Conservation (phyloP, 495 filamentous ascomycete species). For the Penicillium tannophilum region DNA sequence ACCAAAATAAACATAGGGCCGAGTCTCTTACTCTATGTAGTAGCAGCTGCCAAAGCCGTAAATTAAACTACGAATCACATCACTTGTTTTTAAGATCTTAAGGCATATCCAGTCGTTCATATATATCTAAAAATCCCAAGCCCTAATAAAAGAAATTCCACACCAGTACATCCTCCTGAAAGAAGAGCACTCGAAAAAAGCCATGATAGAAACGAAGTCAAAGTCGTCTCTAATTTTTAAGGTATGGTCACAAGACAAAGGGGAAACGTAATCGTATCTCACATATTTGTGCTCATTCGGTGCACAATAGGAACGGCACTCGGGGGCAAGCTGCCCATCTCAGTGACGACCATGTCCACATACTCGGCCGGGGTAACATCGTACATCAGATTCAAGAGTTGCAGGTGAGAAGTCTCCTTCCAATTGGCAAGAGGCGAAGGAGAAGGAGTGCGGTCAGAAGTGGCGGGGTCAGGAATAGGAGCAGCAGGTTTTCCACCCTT, state of each 20-base stretch:
- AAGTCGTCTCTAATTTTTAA: neutral
- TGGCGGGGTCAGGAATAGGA: slow-evolving; percentile 27
- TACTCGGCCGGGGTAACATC: slow-evolving; percentile 92
- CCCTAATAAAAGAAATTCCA: neutral
- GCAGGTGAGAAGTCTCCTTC: slow-evolving; percentile 62
- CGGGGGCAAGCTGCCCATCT: slow-evolving; percentile 85
- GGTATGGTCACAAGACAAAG: neutral
- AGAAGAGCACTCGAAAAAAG: neutral
- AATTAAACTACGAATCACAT: too few species aligned
- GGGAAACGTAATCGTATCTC: slow-evolving; percentile 11
- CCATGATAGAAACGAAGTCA: neutral
- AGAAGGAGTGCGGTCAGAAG: slow-evolving; percentile 18
- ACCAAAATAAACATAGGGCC: too few species aligned
- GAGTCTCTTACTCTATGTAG: too few species aligned
- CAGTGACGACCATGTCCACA: slow-evolving; percentile 85
- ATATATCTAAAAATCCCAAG: neutral
- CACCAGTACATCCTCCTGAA: neutral
- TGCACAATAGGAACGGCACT: slow-evolving; percentile 69
- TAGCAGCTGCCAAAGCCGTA: too few species aligned
- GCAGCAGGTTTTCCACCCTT: slow-evolving; percentile 35
- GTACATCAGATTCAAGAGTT: slow-evolving; percentile 83
- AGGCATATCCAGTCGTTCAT: neutral
- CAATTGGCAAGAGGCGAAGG: slow-evolving; percentile 55
- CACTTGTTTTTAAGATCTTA: neutral
- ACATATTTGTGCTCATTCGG: slow-evolving; percentile 52